Evolutionary conservation across 139 green algal genomes (phyloP), one percentile per base, ranked within the genome.

Genomic region (Chlorella sp.): DNA sequence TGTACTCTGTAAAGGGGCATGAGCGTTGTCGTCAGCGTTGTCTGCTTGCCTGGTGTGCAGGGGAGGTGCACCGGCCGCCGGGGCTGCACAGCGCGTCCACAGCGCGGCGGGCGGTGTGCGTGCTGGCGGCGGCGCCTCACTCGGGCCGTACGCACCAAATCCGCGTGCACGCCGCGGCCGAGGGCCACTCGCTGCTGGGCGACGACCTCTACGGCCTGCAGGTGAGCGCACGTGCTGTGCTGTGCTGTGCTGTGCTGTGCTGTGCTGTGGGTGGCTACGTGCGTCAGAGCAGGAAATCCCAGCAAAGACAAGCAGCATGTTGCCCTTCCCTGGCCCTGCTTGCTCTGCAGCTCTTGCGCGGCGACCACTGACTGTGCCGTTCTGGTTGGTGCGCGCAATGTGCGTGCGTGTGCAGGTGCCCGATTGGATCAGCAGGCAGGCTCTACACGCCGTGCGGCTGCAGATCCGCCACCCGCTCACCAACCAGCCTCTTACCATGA

Each of bases 141-240:
- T 78, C 86, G 6, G 88, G 88, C 1, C 81, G 88, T 35, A 93
- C 88, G 0, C 88, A 93, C 64, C 89, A 94, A 71, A 94, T 94
- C 65, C 80, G 89, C 20, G 62, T 94, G 61, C 89, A 94, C 70
- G 33, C 86, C 33, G 77, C 77, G 17, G 42, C 84, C 33, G 29
- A 69, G 35, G 87, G 87, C 1, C 80, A 88, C 71, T 86, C 89
- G 27, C 84, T 94, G 22, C 31, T 91, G 5, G 84, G 86, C 1
- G 89, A 94, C 72, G 82, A 89, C 34, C 42, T 90, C 2, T 93
- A 93, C 69, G 88, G 88, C 2, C 35, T 84, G 14, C 70, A 71
- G 62, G 77, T 83, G 34, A 26, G 71, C 27, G 29, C 5, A 36
- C 5, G 24, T 67, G 27, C 23, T 31, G 29, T 23, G 29, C 61